These are phyloP conservation scores for Clonostachys rosea DNA, from an alignment of 2,329 filamentous ascomycete species.

Conservation along the genomic window DNA sequence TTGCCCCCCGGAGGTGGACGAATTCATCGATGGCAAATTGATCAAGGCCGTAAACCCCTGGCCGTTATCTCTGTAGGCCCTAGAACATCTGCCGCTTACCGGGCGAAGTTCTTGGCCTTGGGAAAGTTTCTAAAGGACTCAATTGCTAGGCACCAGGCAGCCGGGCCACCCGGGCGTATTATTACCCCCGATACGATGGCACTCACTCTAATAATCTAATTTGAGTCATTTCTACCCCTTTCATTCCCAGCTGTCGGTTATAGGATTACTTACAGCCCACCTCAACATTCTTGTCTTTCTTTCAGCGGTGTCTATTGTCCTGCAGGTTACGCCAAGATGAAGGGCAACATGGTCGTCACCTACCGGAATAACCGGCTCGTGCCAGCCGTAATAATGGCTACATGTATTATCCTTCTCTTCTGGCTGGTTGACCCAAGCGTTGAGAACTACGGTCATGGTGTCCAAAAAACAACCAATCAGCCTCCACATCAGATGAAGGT, in stretches of 20 bases:
- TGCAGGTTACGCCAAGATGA: neutral
- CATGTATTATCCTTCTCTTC: slow-evolving; percentile 9
- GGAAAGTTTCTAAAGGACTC: too few relatives aligned
- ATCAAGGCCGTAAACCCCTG: too few relatives aligned
- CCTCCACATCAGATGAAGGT: neutral
- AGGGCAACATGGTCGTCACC: slow-evolving; percentile 8
- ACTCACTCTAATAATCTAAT: neutral
- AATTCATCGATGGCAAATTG: too few relatives aligned
- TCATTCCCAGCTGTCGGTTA: neutral
- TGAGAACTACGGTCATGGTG: slow-evolving; percentile 2
- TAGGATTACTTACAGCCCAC: neutral
- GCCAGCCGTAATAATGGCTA: slow-evolving; percentile 11
- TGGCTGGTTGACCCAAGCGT: slow-evolving; percentile 10
- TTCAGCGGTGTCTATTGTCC: too few relatives aligned
- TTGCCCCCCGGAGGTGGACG: too few relatives aligned
- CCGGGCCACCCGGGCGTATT: neutral
- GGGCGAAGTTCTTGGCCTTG: too few relatives aligned
- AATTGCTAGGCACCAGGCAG: neutral
- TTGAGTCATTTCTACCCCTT: neutral
- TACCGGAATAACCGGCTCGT: slow-evolving; percentile 14
- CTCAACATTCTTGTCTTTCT: neutral
- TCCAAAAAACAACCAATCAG: neutral
- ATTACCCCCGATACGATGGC: neutral
- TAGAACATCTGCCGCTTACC: too few relatives aligned
- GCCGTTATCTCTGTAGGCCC: too few relatives aligned